Percentiles rank a stretch among this genome's conserved stretches.
phyloP scores from a whole-genome alignment of 768 basidiomycete species.

The Tulasnella sp. region DNA sequence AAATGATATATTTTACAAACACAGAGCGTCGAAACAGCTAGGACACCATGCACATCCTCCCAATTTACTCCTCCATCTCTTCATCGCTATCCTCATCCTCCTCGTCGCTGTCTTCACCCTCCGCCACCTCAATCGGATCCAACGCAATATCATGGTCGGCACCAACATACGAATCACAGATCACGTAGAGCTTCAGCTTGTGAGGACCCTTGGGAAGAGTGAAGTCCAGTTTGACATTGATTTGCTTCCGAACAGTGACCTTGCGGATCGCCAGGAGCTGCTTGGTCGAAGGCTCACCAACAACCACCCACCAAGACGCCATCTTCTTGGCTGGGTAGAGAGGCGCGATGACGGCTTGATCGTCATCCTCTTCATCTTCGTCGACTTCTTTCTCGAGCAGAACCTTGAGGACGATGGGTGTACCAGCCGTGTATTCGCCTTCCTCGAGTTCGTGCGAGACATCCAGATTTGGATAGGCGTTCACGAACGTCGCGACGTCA shows the following conservation, averaged over 20 bases:
- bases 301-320: constrained; percentile 96
- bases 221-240: constrained; percentile 86
- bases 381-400: constrained; percentile 76
- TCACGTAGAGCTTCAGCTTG: constrained; percentile 78
- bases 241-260: constrained; percentile 68
- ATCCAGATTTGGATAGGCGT: constrained; percentile 95
- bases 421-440: constrained; percentile 79
- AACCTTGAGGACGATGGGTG: constrained; percentile 78
- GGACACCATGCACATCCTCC: too few species aligned
- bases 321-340: constrained; percentile 88
- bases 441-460: constrained; percentile 77
- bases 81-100: constrained; percentile 54
- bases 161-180: constrained; percentile 87
- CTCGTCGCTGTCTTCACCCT: constrained; percentile 83
- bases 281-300: constrained; percentile 76
- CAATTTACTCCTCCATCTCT: constrained; percentile 23
- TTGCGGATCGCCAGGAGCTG: constrained; percentile 84
- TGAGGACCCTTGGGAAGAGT: constrained; percentile 81
- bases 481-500: constrained; percentile 92
- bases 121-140: constrained; percentile 78
- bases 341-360: constrained; percentile 86
- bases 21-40: not conserved
- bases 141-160: constrained; percentile 89
- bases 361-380: constrained; percentile 62
- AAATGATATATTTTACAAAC: not conserved